Percentiles rank a stretch among this genome's conserved stretches.
phyloP scores from a whole-genome alignment of 768 basidiomycete genomes.

The Lactifluus hygrophoroides region DNA sequence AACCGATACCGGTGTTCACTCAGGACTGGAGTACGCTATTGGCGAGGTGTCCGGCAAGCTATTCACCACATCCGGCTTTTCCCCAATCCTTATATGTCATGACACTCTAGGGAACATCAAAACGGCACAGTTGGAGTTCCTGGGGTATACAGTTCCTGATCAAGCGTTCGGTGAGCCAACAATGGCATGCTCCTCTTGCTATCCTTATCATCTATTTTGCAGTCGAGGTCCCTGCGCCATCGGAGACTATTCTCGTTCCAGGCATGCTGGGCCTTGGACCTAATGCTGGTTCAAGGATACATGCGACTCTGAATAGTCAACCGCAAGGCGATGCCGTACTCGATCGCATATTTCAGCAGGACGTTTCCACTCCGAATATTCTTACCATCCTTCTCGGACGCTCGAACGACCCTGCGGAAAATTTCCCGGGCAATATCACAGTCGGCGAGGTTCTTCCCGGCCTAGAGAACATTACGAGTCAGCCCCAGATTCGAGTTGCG shows the following conservation, averaged over 20 bases:
- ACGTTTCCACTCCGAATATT: too few species aligned
- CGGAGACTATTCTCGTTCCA: conserved; percentile 19
- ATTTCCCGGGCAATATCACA: conserved; percentile 26
- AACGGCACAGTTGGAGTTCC: too few species aligned
- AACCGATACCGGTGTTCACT: conserved; percentile 18
- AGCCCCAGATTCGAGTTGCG: too few species aligned
- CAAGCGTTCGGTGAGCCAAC: too few species aligned
- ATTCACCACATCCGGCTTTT: background rate
- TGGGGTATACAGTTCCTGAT: too few species aligned
- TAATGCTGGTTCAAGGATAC: conserved; percentile 24
- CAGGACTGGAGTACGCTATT: conserved; percentile 16
- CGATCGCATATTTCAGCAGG: conserved; percentile 28
- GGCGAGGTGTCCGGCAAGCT: background rate
- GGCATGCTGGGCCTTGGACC: conserved; percentile 30
- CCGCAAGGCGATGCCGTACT: conserved; percentile 24
- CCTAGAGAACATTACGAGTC: too few species aligned
- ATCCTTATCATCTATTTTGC: background rate
- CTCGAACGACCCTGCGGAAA: conserved; percentile 24
- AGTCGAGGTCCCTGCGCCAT: conserved; percentile 14
- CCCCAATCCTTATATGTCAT: too few species aligned
- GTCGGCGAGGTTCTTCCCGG: too few species aligned
- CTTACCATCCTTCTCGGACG: conserved; percentile 28
- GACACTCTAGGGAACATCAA: too few species aligned
- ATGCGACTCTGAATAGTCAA: conserved; percentile 12
- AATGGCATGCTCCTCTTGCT: background rate